These are phyloP conservation scores for Posidonia oceanica DNA, from an alignment of 116 monocot genomes.

Conservation along the genomic window DNA sequence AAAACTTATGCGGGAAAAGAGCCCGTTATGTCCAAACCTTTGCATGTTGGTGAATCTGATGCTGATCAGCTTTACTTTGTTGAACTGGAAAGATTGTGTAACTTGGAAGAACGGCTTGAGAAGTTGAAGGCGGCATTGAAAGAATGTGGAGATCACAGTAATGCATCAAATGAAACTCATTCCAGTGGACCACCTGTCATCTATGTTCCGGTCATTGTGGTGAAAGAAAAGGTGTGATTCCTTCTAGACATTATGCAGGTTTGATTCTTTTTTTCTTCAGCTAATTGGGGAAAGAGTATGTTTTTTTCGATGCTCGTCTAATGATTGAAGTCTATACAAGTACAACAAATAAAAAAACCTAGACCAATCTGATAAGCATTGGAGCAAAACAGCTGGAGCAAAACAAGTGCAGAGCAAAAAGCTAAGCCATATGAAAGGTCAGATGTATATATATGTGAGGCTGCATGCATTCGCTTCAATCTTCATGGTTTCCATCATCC, in stretches of 20 bases:
- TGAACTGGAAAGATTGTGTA: constrained; percentile 43
- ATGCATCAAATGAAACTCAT: background rate
- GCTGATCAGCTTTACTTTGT: constrained; percentile 13
- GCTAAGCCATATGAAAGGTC: too few species aligned
- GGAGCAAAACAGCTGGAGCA: too few species aligned
- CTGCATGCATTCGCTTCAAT: too few species aligned
- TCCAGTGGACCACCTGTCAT: constrained; percentile 21
- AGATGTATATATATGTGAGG: too few species aligned
- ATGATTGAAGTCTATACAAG: too few species aligned
- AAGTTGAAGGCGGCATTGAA: constrained; percentile 36
- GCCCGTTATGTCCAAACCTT: background rate
- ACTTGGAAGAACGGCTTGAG: constrained; percentile 38
- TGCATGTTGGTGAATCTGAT: background rate
- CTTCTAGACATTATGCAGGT: background rate
- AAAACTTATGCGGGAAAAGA: constrained; percentile 1
- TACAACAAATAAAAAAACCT: too few species aligned
- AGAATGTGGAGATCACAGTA: constrained; percentile 4
- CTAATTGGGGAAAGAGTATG: too few species aligned
- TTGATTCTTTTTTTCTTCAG: too few species aligned
- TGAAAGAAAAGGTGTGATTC: constrained; percentile 36
- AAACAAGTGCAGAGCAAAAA: too few species aligned
- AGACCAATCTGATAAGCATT: too few species aligned
- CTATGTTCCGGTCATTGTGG: constrained; percentile 55
- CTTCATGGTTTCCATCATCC: too few species aligned
- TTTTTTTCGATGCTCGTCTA: too few species aligned